Base-by-base conservation (phyloP, 768 basidiomycete genomes). In the Leccinum sublutescens region DNA sequence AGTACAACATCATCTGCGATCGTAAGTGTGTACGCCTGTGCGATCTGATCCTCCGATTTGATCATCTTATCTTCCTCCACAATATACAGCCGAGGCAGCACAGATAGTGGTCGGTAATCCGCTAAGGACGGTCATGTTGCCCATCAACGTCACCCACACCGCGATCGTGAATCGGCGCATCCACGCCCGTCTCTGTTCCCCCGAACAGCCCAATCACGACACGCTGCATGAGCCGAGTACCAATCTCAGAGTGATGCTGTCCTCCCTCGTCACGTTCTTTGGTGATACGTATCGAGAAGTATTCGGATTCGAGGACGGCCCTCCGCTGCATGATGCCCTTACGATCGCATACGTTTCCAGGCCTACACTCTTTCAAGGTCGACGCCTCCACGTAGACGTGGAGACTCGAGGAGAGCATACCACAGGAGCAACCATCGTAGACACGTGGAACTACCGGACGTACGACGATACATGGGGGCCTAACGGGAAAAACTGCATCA, bases 91-190 rank as follows among this genome's bases (percentile, higher is more conserved):
- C 8, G 90, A 94, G 69, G 90, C 93, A 3, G 82, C 88, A 2
- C 87, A 91, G 65, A 92, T 95, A 54, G 89, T 95, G 11, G 71
- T 93, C 48, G 79, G 93, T 66, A 80, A 79, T 5, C 86, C 89
- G 3, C 77, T 91, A 7, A 86, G 83, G 75, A 83, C 77, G 29
- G 74, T 77, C 15, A 93, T 93, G 92, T 83, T 93, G 27, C 91
- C 91, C 0, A 82, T 96, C 64, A 95, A 96, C 66, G 88, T 94
- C 17, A 91, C 93, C 2, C 94, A 95, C 70, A 88, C 84, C 1
- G 91, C 89, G 3, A 89, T 95, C 61, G 87, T 91, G 48, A 88
- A 84, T 3, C 68, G 74, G 21, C 66, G 72, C 10, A 74, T 87
- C 33, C 87, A 87, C 63, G 59, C 74, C 0, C 74, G 75, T 21